Base-by-base conservation (phyloP, 331 rosid species). In the Malus hybrid region DNA sequence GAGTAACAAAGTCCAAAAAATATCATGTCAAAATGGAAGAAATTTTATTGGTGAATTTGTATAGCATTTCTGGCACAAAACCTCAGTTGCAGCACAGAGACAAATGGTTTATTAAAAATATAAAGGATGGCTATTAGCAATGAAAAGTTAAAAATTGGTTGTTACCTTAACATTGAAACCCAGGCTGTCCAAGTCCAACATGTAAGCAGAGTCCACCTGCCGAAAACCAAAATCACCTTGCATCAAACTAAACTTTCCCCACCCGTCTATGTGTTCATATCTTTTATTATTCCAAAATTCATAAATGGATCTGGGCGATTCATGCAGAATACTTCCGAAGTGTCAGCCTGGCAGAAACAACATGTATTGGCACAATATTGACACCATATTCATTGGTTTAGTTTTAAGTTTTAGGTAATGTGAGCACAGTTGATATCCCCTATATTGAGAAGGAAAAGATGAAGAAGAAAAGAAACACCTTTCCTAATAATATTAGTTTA, bases 121-220 rank as follows among this genome's bases (percentile, higher is more conserved):
- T 29, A 50, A 24, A 63, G 76, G 31, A 67, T 62, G 33, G 34
- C 33, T 34, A 71, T 70, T 62, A 56, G 62, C n/a, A 20, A 50
- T 18, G 59, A 77, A 24, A 66, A 10, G 59, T 28, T 48, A 12
- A 76, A 67, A 5, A 63, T 39, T 16, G 36, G 44, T 33, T 64
- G 22, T 88, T 6, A 95, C 99, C 97, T 95, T 86, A 63, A 92
- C 93, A 81, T 87, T 84, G 88, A 95, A 88, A 81, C 99, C 99
- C 79, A 95, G 91, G 81, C 90, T 85, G 81, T 95, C 99, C 89
- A 92, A 81, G 84, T 95, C 99, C 84, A 88, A 86, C 50, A 95
- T 92, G 86, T 85, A 48, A 57, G 97, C 97, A 83, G 57, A 87
- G 79, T 95, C 99, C 80, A 95, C 96, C 99, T 95, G 92, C 72